Percentiles rank a stretch among this genome's conserved stretches.
Conservation (phyloP, 140 eudicot genomes). For the Erigeron philadelphicus region DNA sequence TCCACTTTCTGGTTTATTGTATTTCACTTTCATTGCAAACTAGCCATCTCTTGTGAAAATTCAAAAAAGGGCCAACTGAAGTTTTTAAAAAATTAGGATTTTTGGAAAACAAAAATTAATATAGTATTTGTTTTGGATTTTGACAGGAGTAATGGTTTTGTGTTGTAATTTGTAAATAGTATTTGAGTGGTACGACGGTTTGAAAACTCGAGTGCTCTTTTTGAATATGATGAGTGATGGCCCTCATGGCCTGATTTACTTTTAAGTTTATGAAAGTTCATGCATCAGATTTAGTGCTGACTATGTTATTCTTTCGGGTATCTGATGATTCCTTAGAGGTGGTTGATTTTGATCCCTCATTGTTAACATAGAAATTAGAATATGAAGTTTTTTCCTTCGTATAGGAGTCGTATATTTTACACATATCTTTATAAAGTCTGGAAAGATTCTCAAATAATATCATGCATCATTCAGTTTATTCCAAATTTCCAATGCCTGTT, state of each 20-base stretch:
- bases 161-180: constrained; percentile 15
- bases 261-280: constrained; percentile 11
- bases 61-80: not conserved
- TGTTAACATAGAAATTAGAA: not conserved
- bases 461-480: not conserved
- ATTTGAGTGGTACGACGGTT: constrained; percentile 1
- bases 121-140: constrained; percentile 6
- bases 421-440: not conserved
- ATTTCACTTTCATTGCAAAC: constrained; percentile 23
- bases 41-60: constrained; percentile 16
- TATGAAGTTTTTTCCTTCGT: no score
- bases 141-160: constrained; percentile 4
- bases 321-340: not conserved
- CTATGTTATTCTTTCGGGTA: constrained; percentile 1
- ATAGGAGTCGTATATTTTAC: no score
- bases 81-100: constrained; percentile 6
- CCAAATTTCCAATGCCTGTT: not conserved
- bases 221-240: not conserved
- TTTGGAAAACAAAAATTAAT: not conserved
- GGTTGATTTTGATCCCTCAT: not conserved
- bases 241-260: not conserved
- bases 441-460: not conserved
- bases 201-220: constrained; percentile 4
- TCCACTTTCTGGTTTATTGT: constrained; percentile 21
- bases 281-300: constrained; percentile 23